Base-by-base conservation (phyloP, 2,329 filamentous ascomycete genomes). In the Blastomyces gilchristii region DNA sequence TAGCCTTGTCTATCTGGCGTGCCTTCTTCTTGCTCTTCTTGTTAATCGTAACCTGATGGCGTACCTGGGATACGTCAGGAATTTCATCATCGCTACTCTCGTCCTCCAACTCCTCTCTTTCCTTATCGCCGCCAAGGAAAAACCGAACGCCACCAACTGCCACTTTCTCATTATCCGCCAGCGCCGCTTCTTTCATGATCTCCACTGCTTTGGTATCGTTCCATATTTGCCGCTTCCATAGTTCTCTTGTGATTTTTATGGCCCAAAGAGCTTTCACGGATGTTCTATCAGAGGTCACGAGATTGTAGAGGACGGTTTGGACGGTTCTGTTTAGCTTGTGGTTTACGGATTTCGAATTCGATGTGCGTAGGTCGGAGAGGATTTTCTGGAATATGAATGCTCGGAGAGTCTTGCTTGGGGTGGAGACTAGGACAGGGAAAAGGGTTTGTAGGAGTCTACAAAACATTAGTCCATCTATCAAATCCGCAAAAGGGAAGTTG, bases 211-310 rank as follows among this genome's bases (percentile, higher is more conserved):
- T 94, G 1, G 91, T 85, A 71, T 99, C 94, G 11, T 89, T 91
- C 94, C 94, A 99, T 67, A 97, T 87, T 70, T 97, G 92, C 57
- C 93, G 85, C 77, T 92, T 96, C 94, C 94, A 99, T 71, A 99
- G 80, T 78, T 99, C 94, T 66, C 93, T 84, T 3, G 92, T 96
- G 67, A 99, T 84, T 76, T 97, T 97, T 65, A 97, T 91, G 3
- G 94, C 91, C 94, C 94, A 99, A 59, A 99, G 82, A 3, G 89
- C 91, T 71, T 96, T 94, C 0, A 90, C 83, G 0, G 91, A 95
- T 9, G 88, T 82, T 52, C 89, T 86, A 74, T 99, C 93, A 3
- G 89, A 89, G 18, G 90, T 90, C 54, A 97, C 85, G 31, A 97
- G 82, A 75, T 96, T 96, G 80, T 91, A 96, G 37, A 97, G 84